Base-by-base conservation (phyloP, 192 early-diverging fungal genomes). In the Dissophora ornata region DNA sequence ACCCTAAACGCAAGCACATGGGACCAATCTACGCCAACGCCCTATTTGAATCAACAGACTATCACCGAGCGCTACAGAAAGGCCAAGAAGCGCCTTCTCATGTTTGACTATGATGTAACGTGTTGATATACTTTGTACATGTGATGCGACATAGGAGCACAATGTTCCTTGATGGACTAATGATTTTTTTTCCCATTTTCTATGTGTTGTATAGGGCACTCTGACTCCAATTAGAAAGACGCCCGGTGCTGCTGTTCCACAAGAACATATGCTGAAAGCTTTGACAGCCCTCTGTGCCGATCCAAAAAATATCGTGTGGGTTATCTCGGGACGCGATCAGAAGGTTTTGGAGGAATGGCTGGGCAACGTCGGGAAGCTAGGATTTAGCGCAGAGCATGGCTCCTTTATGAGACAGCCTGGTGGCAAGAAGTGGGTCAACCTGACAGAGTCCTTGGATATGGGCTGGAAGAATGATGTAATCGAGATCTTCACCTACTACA, bases 31-130 rank as follows among this genome's bases (percentile, higher is more conserved):
- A 67, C 77, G 28, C 53, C 78, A 9, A 81, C 81, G 58, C 70
- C 91, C 26, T 45, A 69, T 32, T 66, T 88, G 5, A 65, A 90
- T 28, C 28, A 53, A 8, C 42, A 79, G 6, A 12, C 46, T 4
- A 75, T 83, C 28, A 71, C 64, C 18, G 45, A 83, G 13, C 62
- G 62, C 12, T 96, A 92, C 79, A 54, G 54, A 12, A 57, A 67
- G 6, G 63, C 96, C 18, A 87, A 88, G 75, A 91, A 85, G 62
- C 88, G 97, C 11, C 83, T 98, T 11, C 80, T 99, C 29, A 87
- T 97, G 82, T 94, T 99, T 77, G 96, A 98, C 64, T 98, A 98
- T 70, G 97, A 98, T 65, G 90, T 90, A 83, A 59, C n/a, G 78
- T 34, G 25, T 18, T 40, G 47, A 32, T 45, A 22, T n/a, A n/a